Conservation (phyloP, 1,139 yeast species). For the Sugiyamaella novakii region DNA sequence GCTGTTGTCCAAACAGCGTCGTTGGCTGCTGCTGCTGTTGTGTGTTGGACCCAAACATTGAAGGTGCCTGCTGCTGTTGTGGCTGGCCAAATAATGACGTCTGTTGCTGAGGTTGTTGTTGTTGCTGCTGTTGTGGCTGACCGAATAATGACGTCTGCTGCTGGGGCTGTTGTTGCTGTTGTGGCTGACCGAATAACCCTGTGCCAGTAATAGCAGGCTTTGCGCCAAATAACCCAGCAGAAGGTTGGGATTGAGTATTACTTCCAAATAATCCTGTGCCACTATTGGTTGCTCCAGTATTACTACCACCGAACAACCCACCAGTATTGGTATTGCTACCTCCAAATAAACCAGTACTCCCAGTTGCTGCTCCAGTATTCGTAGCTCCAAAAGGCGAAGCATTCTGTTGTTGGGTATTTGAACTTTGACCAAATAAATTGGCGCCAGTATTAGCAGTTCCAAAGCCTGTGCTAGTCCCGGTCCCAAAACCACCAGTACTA, state of each 20-base stretch:
- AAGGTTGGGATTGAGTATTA: slow-evolving; percentile 9
- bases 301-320: slow-evolving; percentile 9
- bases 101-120: slow-evolving; percentile 6
- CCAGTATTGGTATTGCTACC: slow-evolving; percentile 19
- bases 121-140: slow-evolving; percentile 12
- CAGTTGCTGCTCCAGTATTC: slow-evolving; percentile 1
- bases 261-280: slow-evolving; percentile 42
- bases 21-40: slow-evolving; percentile 4
- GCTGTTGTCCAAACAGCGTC: slow-evolving; percentile 8
- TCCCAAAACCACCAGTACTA: slow-evolving; percentile 14
- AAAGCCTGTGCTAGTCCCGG: slow-evolving; percentile 8
- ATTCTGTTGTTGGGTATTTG: slow-evolving; percentile 30
- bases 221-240: slow-evolving; percentile 23
- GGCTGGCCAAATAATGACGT: slow-evolving; percentile 8
- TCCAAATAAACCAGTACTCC: slow-evolving; percentile 10
- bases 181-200: slow-evolving; percentile 12
- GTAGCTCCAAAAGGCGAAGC: slow-evolving; percentile 18
- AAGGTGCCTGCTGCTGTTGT: slow-evolving; percentile 9
- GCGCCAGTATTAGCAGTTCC: slow-evolving; percentile 1
- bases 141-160: slow-evolving; percentile 10
- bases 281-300: slow-evolving; percentile 26
- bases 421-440: slow-evolving; percentile 29
- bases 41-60: neutral
- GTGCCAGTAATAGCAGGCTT: slow-evolving; percentile 19
- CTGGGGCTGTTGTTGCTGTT: slow-evolving; percentile 7